Evolutionary conservation across 352 stramenopile genomes (phyloP).

Genomic region (Pythium brassicae): DNA sequence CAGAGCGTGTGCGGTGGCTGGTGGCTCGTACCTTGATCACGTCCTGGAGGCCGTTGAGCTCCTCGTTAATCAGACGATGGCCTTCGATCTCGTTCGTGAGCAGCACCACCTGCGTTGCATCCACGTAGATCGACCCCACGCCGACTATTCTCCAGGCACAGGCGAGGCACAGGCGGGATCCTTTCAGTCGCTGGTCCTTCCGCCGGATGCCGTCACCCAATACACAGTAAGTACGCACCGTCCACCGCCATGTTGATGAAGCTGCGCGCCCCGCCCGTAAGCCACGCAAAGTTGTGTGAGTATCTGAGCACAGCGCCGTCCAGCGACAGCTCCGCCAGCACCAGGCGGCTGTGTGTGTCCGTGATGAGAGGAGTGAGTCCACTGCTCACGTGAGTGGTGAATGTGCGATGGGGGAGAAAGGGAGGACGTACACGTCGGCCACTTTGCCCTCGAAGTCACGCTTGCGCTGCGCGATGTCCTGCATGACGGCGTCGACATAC

Average conservation of each 20-base stretch:
- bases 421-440: conserved; percentile 30
- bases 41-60: conserved; percentile 46
- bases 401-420: not conserved
- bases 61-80: conserved; percentile 63
- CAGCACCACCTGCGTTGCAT: conserved; percentile 39
- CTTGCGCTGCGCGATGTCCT: conserved; percentile 37
- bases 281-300: conserved; percentile 65
- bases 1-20: too few species aligned
- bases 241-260: conserved; percentile 72
- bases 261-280: conserved; percentile 52
- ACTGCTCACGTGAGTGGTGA: too few species aligned
- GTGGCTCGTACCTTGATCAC: conserved; percentile 29
- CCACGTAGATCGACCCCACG: conserved; percentile 61
- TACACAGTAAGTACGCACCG: conserved; percentile 17
- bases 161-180: too few species aligned
- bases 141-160: conserved; percentile 37
- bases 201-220: not conserved
- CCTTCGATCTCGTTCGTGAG: conserved; percentile 76
- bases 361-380: not conserved
- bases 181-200: not conserved
- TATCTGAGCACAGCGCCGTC: conserved; percentile 52
- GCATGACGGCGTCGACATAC: conserved; percentile 50
- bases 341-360: conserved; percentile 23
- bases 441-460: conserved; percentile 49
- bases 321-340: conserved; percentile 36